Base-by-base conservation (phyloP, 768 basidiomycete genomes). In the Suillus placidus region DNA sequence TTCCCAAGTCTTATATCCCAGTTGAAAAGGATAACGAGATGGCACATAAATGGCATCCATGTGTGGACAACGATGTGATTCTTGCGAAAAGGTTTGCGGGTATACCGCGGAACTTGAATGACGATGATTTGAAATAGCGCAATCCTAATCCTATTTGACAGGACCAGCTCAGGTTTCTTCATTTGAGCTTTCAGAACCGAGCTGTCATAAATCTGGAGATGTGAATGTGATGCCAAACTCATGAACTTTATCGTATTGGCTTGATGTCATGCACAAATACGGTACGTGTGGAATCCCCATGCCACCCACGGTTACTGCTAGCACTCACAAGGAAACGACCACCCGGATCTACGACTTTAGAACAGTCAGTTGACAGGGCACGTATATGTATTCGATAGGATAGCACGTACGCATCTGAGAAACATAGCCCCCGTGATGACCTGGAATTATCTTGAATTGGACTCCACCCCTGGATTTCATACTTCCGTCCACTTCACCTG, bases 371-470 rank as follows among this genome's bases (percentile, higher is more conserved):
- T 69, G 70, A 78, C 75, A 60, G 30, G 23, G 6, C 64, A 62
- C 63, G 54, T 61, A 67, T 65, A 42, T 66, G 45, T 42, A 60
- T 60, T 66, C 35, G 49, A 62, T 26, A 61, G 66, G 67, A 57
- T 47, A 55, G 49, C 34, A 87, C 94, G 73, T 80, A 98, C 97
- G 78, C 87, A 99, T 92, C 72, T 94, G 90, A 3, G 95, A 97
- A 4, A 98, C 87, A 71, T 90, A 91, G 10, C 96, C 97, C 43
- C 96, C 95, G 78, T 97, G 94, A 79, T 97, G 97, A 0, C 96
- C 97, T 13, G 95, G 90, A 43, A 98, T 92, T 66, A 98, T 95
- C 80, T 94, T 95, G 83, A 97, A 98, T 63, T 89, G 93, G 20
- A 91, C 89, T 9, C 89, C 88, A 64, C 89, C 86, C 76, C 83